Conservation (phyloP, 768 basidiomycete genomes). For the Naematelia encephala region DNA sequence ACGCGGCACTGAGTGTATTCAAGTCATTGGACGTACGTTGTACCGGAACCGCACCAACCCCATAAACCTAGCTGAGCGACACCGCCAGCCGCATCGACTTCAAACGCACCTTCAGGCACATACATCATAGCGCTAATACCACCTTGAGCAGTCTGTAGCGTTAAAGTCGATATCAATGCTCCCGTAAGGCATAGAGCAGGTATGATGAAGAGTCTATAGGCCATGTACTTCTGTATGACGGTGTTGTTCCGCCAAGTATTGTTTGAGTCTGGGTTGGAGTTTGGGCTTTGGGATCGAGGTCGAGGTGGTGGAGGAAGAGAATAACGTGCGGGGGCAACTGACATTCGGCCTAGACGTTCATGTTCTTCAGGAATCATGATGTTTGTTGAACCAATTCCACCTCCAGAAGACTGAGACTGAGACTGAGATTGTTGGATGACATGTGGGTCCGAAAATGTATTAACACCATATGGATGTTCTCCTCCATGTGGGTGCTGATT, state of each 20-base stretch:
- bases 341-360: conserved; percentile 40
- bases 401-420: neutral
- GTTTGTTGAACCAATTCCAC: neutral
- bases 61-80: conserved; percentile 21
- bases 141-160: conserved; percentile 5
- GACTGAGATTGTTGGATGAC: neutral
- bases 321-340: conserved; percentile 34
- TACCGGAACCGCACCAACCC: conserved; percentile 30
- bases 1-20: conserved; percentile 8
- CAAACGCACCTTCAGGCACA: conserved; percentile 23
- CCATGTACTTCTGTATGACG: conserved; percentile 12
- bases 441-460: conserved; percentile 18
- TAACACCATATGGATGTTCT: neutral
- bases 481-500: neutral
- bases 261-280: neutral
- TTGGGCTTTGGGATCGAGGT: neutral
- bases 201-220: conserved; percentile 27
- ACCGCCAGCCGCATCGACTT: conserved; percentile 8
- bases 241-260: conserved; percentile 1
- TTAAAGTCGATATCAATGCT: conserved; percentile 27
- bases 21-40: neutral
- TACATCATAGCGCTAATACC: conserved; percentile 14
- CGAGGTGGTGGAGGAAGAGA: conserved; percentile 7
- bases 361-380: conserved; percentile 24
- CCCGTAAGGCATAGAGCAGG: conserved; percentile 9